phyloP scores from a whole-genome alignment of 805 yeast species.

The Kodamaea laetipori region DNA sequence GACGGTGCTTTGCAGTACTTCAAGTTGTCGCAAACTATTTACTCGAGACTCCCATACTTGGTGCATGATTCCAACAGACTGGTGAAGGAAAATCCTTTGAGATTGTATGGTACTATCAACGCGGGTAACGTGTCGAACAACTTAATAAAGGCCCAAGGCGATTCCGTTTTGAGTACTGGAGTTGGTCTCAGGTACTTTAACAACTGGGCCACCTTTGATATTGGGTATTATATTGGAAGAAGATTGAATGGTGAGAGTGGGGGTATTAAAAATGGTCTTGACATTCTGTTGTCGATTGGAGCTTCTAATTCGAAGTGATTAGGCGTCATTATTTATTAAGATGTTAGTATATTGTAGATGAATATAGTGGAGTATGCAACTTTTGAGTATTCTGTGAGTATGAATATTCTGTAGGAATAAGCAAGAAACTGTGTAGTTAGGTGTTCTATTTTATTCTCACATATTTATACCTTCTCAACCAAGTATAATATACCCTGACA shows the following conservation, averaged over 20 bases:
- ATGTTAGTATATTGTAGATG: not conserved
- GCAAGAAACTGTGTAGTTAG: too few relatives aligned
- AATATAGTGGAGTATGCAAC: too few relatives aligned
- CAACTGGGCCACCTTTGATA: constrained; percentile 43
- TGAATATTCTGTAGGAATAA: too few relatives aligned
- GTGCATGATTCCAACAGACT: constrained; percentile 5
- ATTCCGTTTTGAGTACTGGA: constrained; percentile 32
- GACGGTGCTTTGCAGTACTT: constrained; percentile 70
- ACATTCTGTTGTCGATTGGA: constrained; percentile 41
- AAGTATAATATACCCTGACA: too few relatives aligned
- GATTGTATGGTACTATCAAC: constrained; percentile 62
- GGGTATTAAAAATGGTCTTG: constrained; percentile 43
- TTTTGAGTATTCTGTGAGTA: too few relatives aligned
- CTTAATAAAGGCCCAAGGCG: constrained; percentile 23
- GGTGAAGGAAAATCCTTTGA: constrained; percentile 34
- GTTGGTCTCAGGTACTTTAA: constrained; percentile 41
- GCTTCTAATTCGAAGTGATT: constrained; percentile 28
- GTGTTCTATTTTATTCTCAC: too few relatives aligned
- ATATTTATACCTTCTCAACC: too few relatives aligned
- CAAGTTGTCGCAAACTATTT: constrained; percentile 59
- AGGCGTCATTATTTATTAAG: not conserved
- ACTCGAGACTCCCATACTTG: constrained; percentile 58
- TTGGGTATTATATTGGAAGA: constrained; percentile 39
- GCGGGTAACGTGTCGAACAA: constrained; percentile 59
- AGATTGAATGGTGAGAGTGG: constrained; percentile 21